Evolutionary conservation across 208 protist genomes (phyloP).

Genomic region (Borovskyia barvae): DNA sequence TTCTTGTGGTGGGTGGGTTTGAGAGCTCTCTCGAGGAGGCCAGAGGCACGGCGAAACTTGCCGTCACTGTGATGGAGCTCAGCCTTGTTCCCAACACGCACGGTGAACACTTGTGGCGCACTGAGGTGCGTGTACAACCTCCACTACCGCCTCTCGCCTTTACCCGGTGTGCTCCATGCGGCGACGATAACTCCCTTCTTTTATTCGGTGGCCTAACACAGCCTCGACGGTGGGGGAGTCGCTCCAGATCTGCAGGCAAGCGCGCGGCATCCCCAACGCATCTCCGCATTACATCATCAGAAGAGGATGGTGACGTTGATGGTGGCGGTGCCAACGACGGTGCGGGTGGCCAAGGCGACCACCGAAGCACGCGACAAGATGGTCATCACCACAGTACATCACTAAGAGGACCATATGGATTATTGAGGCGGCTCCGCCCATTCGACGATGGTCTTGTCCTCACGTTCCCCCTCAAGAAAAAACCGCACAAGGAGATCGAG

Average conservation of each 20-base stretch:
- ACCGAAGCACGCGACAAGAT: background rate
- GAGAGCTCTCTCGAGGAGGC: constrained; percentile 49
- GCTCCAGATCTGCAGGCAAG: constrained; percentile 1
- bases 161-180: constrained; percentile 53
- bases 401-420: background rate
- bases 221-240: constrained; percentile 3
- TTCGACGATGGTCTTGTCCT: constrained; percentile 68
- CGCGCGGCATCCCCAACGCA: constrained; percentile 7
- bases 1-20: constrained; percentile 77
- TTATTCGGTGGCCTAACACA: constrained; percentile 71
- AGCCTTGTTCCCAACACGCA: constrained; percentile 56
- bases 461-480: constrained; percentile 47
- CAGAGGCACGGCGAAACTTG: constrained; percentile 1
- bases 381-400: background rate
- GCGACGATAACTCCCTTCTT: constrained; percentile 74
- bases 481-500: background rate
- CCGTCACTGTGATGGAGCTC: constrained; percentile 45
- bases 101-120: constrained; percentile 57
- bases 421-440: constrained; percentile 29
- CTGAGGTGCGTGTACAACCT: constrained; percentile 23
- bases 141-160: constrained; percentile 69
- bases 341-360: background rate
- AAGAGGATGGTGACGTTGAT: constrained; percentile 3
- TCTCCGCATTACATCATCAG: background rate
- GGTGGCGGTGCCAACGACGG: background rate